Conservation (phyloP, 2,329 filamentous ascomycete species). For the Stenocarpella maydis region DNA sequence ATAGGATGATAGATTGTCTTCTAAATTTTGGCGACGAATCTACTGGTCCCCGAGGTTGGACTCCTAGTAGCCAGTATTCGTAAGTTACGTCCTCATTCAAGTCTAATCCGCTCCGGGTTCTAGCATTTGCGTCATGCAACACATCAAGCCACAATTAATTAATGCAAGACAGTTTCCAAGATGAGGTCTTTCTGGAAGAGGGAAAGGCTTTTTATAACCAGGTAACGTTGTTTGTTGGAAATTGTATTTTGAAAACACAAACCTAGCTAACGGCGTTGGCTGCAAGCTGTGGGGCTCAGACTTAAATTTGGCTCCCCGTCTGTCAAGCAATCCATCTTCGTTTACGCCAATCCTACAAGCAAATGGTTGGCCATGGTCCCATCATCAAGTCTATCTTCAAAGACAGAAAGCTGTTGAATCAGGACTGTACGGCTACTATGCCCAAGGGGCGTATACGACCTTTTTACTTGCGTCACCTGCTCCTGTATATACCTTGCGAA, state of each 20-base stretch:
- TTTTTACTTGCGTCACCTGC: background rate
- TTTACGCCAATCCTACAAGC: background rate
- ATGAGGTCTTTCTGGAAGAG: slow-evolving; percentile 6
- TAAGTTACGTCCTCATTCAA: background rate
- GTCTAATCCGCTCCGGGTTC: background rate
- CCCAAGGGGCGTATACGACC: background rate
- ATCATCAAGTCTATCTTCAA: background rate
- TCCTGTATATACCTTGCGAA: background rate
- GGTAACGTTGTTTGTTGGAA: background rate
- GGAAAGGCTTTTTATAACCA: slow-evolving; percentile 15
- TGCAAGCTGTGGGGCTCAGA: background rate
- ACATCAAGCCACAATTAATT: background rate
- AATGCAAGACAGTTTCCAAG: background rate
- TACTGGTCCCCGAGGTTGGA: background rate
- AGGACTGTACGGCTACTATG: background rate
- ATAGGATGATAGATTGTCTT: background rate
- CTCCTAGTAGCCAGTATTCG: background rate
- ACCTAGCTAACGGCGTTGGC: background rate
- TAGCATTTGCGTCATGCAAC: background rate
- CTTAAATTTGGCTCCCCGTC: background rate
- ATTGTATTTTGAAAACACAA: too few relatives aligned
- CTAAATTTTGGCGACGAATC: background rate
- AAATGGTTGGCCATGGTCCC: background rate
- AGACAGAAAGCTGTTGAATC: background rate
- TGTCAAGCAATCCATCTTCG: background rate